Evolutionary conservation across 306 rosid genomes (phyloP).

Genomic region (Urtica urens): DNA sequence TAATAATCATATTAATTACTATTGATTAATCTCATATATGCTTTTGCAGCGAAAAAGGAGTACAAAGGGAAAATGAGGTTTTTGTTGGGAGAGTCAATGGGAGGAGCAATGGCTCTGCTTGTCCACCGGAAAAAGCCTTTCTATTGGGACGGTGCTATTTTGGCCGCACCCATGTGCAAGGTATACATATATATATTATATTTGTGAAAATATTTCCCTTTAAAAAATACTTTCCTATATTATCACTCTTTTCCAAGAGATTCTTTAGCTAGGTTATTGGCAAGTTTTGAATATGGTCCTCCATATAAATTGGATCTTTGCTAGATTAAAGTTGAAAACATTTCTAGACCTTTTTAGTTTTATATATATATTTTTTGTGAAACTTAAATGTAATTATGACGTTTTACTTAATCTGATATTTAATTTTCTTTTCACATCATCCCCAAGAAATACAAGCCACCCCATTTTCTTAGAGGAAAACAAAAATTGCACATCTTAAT

Average conservation of each 20-base stretch:
- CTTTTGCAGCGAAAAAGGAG: constrained; percentile 38
- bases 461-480: too few relatives aligned
- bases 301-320: constrained; percentile 6
- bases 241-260: not conserved
- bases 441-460: too few relatives aligned
- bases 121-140: constrained; percentile 51
- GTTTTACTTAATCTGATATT: too few relatives aligned
- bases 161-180: constrained; percentile 99
- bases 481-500: too few relatives aligned
- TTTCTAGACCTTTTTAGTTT: not conserved
- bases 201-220: not conserved
- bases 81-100: constrained; percentile 90
- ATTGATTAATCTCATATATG: not conserved
- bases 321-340: not conserved
- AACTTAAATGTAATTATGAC: too few relatives aligned
- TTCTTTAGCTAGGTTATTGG: not conserved
- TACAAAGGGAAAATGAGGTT: constrained; percentile 51
- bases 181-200: constrained; percentile 15
- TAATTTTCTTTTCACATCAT: too few relatives aligned
- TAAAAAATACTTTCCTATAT: not conserved
- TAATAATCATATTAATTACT: not conserved
- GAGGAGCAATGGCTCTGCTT: constrained; percentile 75
- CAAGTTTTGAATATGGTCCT: not conserved
- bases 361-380: too few relatives aligned
- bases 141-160: constrained; percentile 84